Evolutionary conservation across 2,329 filamentous ascomycete species (phyloP).

Genomic region (Neonectria faginata): DNA sequence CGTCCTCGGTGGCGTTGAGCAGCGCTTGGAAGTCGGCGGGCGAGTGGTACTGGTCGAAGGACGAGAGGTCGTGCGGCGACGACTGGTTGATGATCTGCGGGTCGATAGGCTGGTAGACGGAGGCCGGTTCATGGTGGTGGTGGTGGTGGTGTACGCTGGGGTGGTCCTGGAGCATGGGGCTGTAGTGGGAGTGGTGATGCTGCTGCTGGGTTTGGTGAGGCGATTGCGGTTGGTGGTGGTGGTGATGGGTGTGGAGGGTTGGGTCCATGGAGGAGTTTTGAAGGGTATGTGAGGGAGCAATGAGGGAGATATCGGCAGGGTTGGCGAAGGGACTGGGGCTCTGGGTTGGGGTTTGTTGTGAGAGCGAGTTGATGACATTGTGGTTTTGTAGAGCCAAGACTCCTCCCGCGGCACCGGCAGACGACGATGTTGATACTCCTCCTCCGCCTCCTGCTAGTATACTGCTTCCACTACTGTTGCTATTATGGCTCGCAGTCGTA

Average conservation of each 20-base stretch:
- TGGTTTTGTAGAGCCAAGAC: conserved; percentile 48
- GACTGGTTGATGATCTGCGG: conserved; percentile 67
- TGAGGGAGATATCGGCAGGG: conserved; percentile 60
- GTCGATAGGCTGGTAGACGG: conserved; percentile 67
- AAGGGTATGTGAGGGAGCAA: conserved; percentile 54
- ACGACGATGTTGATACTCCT: conserved; percentile 29
- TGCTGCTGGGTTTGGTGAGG: conserved; percentile 35
- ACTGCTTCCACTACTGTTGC: conserved; percentile 16
- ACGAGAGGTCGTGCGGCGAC: conserved; percentile 48
- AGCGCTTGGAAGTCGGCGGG: conserved; percentile 66
- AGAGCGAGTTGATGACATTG: conserved; percentile 44
- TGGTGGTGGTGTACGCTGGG: conserved; percentile 44
- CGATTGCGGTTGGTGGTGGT: conserved; percentile 38
- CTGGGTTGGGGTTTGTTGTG: conserved; percentile 41
- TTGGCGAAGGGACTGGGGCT: conserved; percentile 59
- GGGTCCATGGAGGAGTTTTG: conserved; percentile 45
- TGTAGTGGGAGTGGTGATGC: conserved; percentile 36
- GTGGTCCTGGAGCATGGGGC: conserved; percentile 49
- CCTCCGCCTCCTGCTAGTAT: conserved; percentile 1
- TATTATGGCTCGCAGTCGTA: conserved; percentile 16
- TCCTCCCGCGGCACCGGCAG: conserved; percentile 33
- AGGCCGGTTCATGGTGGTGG: conserved; percentile 46
- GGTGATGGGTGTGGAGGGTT: conserved; percentile 41
- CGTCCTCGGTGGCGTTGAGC: conserved; percentile 60
- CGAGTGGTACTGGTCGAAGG: conserved; percentile 56